Evolutionary conservation across 2,329 filamentous ascomycete genomes (phyloP), one percentile per base, ranked within the genome.

Genomic region (Ophiobolus disseminans): DNA sequence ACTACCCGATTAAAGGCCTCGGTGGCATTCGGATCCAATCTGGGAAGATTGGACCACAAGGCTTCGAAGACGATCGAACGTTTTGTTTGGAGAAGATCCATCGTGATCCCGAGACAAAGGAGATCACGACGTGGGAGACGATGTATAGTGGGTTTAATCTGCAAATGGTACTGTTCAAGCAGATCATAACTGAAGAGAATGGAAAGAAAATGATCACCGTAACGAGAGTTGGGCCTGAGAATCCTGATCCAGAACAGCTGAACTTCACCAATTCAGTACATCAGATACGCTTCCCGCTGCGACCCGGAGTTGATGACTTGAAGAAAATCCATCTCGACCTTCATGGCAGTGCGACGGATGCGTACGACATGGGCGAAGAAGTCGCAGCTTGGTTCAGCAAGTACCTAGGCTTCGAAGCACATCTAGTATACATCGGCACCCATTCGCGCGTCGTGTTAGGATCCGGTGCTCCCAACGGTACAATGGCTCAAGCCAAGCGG

Each of bases 381-480:
- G 70, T 21, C 85, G 82, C 62, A 83, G 70, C 71, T 19, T 91
- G 88, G 86, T 90, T 92, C 74, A 83, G 82, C 13, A 75, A 87
- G 85, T 63, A 70, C 9, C 14, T 56, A 3, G 46, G 49, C n/a
- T 56, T 53, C 13, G 46, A 76, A 4, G 80, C 83, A 0, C 72
- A 82, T 0, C 76, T 91, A 4, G 76, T 86, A 3, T 90, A 87
- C 68, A 81, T 91, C 30, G 88, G 87, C 7, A 74, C 80, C 25
- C 81, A 83, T 37, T 77, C 76, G 20, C 79, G 88, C 10, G 74
- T 76, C 2, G 82, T 90, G 0, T 75, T 90, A 11, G 88, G 88
- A 1, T 84, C 83, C 23, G 63, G 83, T 25, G 73, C 78, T n/a
- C 81, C 82, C 0, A 73, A 73, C 40, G 30, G 45, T 9, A 35